A percentile compares a stretch with the other conserved stretches of the same genome.
Evolutionary conservation across 108 stramenopile genomes (phyloP).

Genomic region (Skeletonema potamos): DNA sequence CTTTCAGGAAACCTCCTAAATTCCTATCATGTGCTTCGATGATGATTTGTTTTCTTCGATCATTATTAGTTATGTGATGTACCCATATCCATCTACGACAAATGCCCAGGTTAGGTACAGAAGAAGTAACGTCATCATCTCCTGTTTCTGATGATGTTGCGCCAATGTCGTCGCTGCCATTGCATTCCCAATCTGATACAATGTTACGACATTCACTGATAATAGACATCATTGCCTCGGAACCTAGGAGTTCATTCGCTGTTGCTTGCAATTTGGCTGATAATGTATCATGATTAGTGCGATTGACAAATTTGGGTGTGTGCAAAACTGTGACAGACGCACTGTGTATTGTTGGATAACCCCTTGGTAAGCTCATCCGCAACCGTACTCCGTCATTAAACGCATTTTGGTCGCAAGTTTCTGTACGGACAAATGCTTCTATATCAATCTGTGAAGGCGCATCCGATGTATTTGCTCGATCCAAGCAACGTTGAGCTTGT

Average conservation of each 20-base stretch:
- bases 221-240: conserved; percentile 52
- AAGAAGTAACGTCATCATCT: background rate
- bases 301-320: conserved; percentile 8
- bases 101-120: background rate
- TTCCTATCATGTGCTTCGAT: conserved; percentile 36
- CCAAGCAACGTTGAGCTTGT: conserved; percentile 1
- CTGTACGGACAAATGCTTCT: conserved; percentile 1
- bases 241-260: conserved; percentile 33
- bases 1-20: conserved; percentile 52
- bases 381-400: conserved; percentile 10
- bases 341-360: conserved; percentile 37
- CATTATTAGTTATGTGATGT: conserved; percentile 51
- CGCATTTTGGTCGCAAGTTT: background rate
- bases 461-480: background rate
- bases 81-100: conserved; percentile 64
- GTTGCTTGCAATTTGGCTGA: conserved; percentile 14
- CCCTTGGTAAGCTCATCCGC: conserved; percentile 24
- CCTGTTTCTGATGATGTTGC: background rate
- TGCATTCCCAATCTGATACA: background rate
- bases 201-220: conserved; percentile 41
- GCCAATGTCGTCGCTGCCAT: conserved; percentile 4
- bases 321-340: conserved; percentile 29
- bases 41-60: conserved; percentile 42
- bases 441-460: conserved; percentile 27
- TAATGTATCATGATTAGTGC: conserved; percentile 33